Conservation (phyloP, 768 basidiomycete species). For the Trametes sanguinea region DNA sequence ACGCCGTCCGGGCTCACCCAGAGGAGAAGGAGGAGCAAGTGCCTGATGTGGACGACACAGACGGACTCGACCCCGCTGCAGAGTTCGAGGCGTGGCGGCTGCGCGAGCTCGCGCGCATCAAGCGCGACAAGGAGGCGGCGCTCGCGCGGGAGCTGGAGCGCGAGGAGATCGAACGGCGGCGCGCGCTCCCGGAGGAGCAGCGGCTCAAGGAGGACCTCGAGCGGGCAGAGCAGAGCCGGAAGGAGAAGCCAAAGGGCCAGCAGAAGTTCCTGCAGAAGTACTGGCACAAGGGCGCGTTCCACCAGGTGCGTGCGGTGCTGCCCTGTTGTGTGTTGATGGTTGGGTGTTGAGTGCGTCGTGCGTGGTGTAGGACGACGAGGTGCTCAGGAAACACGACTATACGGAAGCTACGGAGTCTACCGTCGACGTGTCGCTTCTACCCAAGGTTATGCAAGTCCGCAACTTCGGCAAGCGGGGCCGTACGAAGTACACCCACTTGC, state of each 20-base stretch:
- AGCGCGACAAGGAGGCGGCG: conserved; percentile 90
- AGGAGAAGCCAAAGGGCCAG: conserved; percentile 88
- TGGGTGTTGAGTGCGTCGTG: not conserved
- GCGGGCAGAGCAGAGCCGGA: conserved; percentile 76
- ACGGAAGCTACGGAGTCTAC: conserved; percentile 90
- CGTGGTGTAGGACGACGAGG: conserved; percentile 75
- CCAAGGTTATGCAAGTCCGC: conserved; percentile 95
- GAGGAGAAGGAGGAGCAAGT: conserved; percentile 86
- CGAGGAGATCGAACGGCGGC: conserved; percentile 87
- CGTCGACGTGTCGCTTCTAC: conserved; percentile 83
- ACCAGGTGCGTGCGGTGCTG: conserved; percentile 61
- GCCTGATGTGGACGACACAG: conserved; percentile 93
- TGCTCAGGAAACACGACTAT: conserved; percentile 81
- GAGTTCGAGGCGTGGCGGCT: conserved; percentile 98
- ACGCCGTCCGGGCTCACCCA: conserved; percentile 33
- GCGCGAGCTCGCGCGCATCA: conserved; percentile 90
- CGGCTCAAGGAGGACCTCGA: conserved; percentile 91
- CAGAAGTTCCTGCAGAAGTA: conserved; percentile 97
- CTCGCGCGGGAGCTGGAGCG: conserved; percentile 79
- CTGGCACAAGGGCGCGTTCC: conserved; percentile 99
- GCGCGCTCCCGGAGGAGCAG: conserved; percentile 92
- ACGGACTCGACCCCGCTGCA: conserved; percentile 82
- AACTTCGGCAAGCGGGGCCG: conserved; percentile 92
- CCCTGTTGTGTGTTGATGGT: no score
- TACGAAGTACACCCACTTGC: conserved; percentile 94